Evolutionary conservation across 2,329 filamentous ascomycete genomes (phyloP).

Genomic region (Diaporthe sp.): DNA sequence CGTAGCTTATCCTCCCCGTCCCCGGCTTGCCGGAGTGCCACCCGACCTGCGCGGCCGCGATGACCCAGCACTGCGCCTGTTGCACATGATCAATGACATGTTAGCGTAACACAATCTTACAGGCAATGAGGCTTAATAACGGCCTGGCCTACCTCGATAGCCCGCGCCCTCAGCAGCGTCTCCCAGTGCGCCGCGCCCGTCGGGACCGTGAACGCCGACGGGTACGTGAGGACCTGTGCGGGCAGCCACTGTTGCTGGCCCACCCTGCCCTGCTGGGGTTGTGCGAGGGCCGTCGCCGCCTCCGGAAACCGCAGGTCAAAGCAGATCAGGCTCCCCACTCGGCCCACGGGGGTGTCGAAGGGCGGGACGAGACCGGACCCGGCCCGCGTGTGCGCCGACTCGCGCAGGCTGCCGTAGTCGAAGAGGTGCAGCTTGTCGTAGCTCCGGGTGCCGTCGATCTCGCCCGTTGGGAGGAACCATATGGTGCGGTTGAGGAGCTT

Average conservation of each 20-base stretch:
- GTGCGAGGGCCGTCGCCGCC: slow-evolving; percentile 73
- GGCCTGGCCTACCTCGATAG: slow-evolving; percentile 74
- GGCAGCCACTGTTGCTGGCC: slow-evolving; percentile 44
- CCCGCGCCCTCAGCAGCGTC: slow-evolving; percentile 78
- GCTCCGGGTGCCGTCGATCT: slow-evolving; percentile 50
- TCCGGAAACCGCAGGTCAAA: slow-evolving; percentile 92
- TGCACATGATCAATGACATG: background rate
- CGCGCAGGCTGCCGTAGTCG: slow-evolving; percentile 68
- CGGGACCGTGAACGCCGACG: slow-evolving; percentile 88
- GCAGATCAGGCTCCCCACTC: slow-evolving; percentile 84
- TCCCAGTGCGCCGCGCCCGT: slow-evolving; percentile 92
- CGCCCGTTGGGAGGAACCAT: slow-evolving; percentile 59
- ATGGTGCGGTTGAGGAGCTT: slow-evolving; percentile 64
- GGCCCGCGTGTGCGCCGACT: slow-evolving; percentile 45
- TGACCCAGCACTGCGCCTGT: slow-evolving; percentile 80
- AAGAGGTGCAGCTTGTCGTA: slow-evolving; percentile 96
- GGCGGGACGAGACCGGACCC: slow-evolving; percentile 74
- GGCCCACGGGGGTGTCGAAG: slow-evolving; percentile 78
- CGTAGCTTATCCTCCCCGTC: slow-evolving; percentile 75
- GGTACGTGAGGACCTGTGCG: slow-evolving; percentile 85
- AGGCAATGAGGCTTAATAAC: background rate
- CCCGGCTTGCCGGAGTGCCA: slow-evolving; percentile 68
- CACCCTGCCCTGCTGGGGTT: slow-evolving; percentile 41
- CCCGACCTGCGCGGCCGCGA: slow-evolving; percentile 85
- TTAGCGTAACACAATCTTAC: background rate